Percentiles rank a stretch among this genome's conserved stretches.
Conservation (phyloP, 78 protist genomes). For the Creolimax fragrantissima region DNA sequence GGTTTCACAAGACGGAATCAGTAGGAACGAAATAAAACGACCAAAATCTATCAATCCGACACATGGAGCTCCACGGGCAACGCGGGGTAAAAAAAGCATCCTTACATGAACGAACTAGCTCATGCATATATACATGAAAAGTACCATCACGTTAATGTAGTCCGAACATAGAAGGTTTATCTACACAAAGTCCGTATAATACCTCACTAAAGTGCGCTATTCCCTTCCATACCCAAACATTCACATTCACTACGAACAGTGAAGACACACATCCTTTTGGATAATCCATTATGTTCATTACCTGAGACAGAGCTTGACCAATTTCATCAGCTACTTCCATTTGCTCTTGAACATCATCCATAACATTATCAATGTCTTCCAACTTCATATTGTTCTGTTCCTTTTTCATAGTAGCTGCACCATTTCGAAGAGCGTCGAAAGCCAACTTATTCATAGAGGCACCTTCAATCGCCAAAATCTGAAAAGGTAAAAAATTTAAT, state of each 20-base stretch:
- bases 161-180: too few relatives aligned
- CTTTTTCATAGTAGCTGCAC: background rate
- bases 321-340: slow-evolving; percentile 18
- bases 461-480: slow-evolving; percentile 21
- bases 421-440: background rate
- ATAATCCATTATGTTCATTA: background rate
- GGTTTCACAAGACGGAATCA: too few relatives aligned
- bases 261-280: background rate
- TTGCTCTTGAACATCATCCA: slow-evolving; percentile 20
- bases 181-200: too few relatives aligned
- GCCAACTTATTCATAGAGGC: background rate
- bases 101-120: too few relatives aligned
- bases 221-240: background rate
- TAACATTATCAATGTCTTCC: background rate
- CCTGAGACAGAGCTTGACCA: background rate
- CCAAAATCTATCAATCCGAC: too few relatives aligned
- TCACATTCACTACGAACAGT: background rate
- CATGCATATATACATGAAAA: too few relatives aligned
- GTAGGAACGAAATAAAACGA: too few relatives aligned
- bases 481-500: background rate
- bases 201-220: too few relatives aligned
- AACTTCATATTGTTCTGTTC: slow-evolving; percentile 18
- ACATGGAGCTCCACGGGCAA: too few relatives aligned
- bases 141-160: too few relatives aligned
- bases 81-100: too few relatives aligned